Percentiles rank a stretch among this genome's conserved stretches.
These are phyloP conservation scores for Hamamelis virginiana DNA, from an alignment of 164 flowering plant species.

Conservation along the genomic window DNA sequence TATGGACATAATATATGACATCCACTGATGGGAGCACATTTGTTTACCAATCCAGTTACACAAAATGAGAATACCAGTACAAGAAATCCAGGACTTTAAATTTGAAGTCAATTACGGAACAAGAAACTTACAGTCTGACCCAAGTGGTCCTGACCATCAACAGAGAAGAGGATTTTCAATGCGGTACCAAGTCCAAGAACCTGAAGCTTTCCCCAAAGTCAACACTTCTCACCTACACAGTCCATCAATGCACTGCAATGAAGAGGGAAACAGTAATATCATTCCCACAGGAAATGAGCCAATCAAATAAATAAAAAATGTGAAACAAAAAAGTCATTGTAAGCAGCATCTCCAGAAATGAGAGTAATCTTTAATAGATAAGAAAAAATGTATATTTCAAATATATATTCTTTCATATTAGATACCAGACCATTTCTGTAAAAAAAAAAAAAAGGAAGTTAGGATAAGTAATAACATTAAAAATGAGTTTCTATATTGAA, in stretches of 20 bases:
- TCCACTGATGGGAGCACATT: background rate
- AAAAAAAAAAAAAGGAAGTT: too few species aligned
- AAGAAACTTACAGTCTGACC: constrained; percentile 44
- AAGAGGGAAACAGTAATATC: background rate
- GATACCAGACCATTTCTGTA: too few species aligned
- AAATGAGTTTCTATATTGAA: too few species aligned
- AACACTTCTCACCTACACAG: constrained; percentile 95
- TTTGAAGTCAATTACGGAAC: too few species aligned
- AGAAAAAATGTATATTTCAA: too few species aligned
- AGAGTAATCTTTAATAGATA: background rate
- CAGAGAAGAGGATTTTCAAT: constrained; percentile 86
- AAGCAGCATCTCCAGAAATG: background rate
- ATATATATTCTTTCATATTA: too few species aligned
- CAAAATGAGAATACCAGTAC: background rate
- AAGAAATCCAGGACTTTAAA: background rate
- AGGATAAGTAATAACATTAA: too few species aligned
- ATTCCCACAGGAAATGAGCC: background rate
- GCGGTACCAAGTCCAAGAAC: constrained; percentile 98
- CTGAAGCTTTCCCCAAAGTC: constrained; percentile 99
- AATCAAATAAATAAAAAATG: background rate
- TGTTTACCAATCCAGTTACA: too few species aligned
- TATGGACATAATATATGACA: too few species aligned
- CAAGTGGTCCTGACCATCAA: constrained; percentile 44
- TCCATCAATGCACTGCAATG: constrained; percentile 87
- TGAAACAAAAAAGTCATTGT: background rate